A percentile compares a stretch with the other conserved stretches of the same genome.
These are phyloP conservation scores for Sugiyamaella castrensis DNA, from an alignment of 1,139 yeast genomes.

Conservation along the genomic window DNA sequence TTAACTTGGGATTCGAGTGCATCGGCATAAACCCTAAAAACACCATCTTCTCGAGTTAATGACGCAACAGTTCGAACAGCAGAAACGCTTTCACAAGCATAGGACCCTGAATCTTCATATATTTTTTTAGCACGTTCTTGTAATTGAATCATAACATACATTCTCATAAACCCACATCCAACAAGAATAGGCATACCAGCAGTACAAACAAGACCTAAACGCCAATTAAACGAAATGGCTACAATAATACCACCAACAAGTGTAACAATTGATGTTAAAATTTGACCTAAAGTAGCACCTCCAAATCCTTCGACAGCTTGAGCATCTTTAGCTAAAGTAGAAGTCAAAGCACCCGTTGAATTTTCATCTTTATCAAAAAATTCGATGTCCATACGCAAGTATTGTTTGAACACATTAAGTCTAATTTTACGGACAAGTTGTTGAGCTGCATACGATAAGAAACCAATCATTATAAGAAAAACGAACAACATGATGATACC, in stretches of 20 bases:
- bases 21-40: conserved; percentile 30
- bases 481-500: conserved; percentile 38
- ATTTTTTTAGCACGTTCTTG: conserved; percentile 47
- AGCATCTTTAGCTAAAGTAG: conserved; percentile 79
- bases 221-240: conserved; percentile 64
- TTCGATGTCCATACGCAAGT: conserved; percentile 72
- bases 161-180: conserved; percentile 73
- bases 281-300: conserved; percentile 78
- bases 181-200: conserved; percentile 60
- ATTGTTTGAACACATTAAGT: conserved; percentile 34
- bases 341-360: conserved; percentile 71
- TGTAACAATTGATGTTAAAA: conserved; percentile 69
- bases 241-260: conserved; percentile 70
- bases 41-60: conserved; percentile 39
- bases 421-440: conserved; percentile 37
- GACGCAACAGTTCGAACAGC: conserved; percentile 41
- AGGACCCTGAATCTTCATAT: conserved; percentile 39
- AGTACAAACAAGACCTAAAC: conserved; percentile 63
- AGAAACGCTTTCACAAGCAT: conserved; percentile 38
- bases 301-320: conserved; percentile 80
- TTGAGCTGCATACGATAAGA: conserved; percentile 32
- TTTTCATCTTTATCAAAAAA: conserved; percentile 68
- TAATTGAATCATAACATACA: conserved; percentile 74
- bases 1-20: conserved; percentile 35
- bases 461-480: conserved; percentile 33